Conservation (phyloP, 345 rosid genomes). For the Salix koriyanagi region DNA sequence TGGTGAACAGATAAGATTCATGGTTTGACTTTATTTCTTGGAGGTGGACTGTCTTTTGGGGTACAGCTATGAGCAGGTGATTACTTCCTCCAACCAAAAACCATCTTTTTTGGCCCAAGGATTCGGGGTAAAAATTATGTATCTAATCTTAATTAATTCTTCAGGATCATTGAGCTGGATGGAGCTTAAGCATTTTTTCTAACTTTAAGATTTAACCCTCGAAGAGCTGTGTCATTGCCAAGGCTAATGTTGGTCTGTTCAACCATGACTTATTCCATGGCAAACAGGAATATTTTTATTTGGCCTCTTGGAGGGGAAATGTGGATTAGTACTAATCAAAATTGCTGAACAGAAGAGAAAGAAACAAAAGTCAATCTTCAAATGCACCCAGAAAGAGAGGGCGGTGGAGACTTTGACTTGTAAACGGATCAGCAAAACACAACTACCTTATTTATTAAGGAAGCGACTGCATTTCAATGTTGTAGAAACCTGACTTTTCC, state of each 20-base stretch:
- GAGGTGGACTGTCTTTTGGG: background rate
- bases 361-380: background rate
- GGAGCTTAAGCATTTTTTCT: background rate
- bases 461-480: background rate
- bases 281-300: background rate
- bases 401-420: background rate
- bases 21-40: background rate
- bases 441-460: background rate
- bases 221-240: background rate
- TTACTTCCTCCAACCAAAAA: slow-evolving; percentile 2
- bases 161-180: background rate
- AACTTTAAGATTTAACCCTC: background rate
- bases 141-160: background rate
- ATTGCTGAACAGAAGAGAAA: background rate
- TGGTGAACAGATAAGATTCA: background rate
- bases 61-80: background rate
- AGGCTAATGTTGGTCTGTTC: background rate
- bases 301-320: background rate
- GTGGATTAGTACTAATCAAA: background rate
- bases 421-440: background rate
- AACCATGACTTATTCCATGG: background rate
- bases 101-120: background rate
- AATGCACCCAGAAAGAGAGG: background rate
- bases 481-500: background rate
- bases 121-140: background rate